Percentiles rank a stretch among this genome's conserved stretches.
Conservation (phyloP, 2,329 filamentous ascomycete species). For the Chlorencoelia australis region DNA sequence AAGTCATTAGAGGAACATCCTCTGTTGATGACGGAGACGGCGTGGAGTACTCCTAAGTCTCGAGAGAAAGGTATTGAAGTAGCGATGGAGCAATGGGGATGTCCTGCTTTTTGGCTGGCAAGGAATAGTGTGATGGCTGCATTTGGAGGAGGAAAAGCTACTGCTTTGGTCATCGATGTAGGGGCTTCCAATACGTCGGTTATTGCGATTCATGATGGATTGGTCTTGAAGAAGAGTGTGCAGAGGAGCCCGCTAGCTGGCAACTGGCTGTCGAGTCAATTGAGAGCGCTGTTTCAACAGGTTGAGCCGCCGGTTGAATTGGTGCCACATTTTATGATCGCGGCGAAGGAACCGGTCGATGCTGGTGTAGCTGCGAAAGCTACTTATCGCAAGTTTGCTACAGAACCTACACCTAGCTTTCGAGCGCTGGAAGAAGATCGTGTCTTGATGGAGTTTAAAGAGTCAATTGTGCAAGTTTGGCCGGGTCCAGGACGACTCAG, state of each 20-base stretch:
- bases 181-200: slow-evolving; percentile 83
- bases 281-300: slow-evolving; percentile 67
- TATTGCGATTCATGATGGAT: slow-evolving; percentile 85
- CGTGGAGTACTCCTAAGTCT: slow-evolving; percentile 81
- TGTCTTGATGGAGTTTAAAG: slow-evolving; percentile 91
- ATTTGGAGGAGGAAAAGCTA: slow-evolving; percentile 87
- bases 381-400: slow-evolving; percentile 59
- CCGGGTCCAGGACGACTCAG: slow-evolving; percentile 61
- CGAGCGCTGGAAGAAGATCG: slow-evolving; percentile 82
- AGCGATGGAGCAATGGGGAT: slow-evolving; percentile 94
- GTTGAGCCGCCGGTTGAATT: slow-evolving; percentile 62
- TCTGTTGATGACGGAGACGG: slow-evolving; percentile 84
- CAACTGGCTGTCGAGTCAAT: slow-evolving; percentile 81
- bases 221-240: slow-evolving; percentile 84
- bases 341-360: slow-evolving; percentile 81
- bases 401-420: slow-evolving; percentile 58
- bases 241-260: slow-evolving; percentile 79
- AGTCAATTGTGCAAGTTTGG: slow-evolving; percentile 93
- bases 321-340: slow-evolving; percentile 77
- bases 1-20: slow-evolving; percentile 84
- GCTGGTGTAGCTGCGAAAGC: slow-evolving; percentile 72
- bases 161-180: slow-evolving; percentile 84
- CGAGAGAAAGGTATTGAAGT: slow-evolving; percentile 93
- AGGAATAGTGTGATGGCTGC: slow-evolving; percentile 82
- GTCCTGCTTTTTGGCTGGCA: slow-evolving; percentile 88